phyloP scores from a whole-genome alignment of 345 rosid genomes.

The Kandelia obovata region DNA sequence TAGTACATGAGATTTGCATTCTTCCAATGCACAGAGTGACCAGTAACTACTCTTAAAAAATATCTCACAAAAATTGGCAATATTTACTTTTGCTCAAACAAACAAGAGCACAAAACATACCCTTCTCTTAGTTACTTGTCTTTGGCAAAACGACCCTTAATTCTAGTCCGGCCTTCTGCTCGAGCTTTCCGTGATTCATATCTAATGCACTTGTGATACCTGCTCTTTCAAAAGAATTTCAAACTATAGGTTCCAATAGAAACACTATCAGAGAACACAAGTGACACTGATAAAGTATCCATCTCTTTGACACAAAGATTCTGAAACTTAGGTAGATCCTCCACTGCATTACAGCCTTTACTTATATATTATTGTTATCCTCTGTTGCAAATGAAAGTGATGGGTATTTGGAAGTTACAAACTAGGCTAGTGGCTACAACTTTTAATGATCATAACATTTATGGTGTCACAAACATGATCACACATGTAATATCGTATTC shows the following conservation, averaged over 20 bases:
- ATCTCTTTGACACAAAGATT: neutral
- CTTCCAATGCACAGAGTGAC: neutral
- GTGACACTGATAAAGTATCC: neutral
- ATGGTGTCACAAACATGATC: no score
- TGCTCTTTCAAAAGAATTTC: slow-evolving; percentile 18
- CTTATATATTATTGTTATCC: neutral
- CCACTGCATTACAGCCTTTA: neutral
- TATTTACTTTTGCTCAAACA: neutral
- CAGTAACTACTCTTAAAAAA: no score
- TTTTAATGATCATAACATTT: no score
- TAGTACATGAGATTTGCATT: no score
- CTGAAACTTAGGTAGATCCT: neutral
- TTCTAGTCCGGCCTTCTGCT: slow-evolving; percentile 83
- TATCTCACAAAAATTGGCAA: no score
- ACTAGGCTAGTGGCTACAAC: no score
- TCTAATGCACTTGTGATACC: slow-evolving; percentile 78
- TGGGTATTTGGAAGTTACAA: no score
- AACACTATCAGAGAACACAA: neutral
- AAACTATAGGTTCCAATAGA: neutral
- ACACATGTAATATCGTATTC: no score
- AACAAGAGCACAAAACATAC: neutral
- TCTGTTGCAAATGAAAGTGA: neutral
- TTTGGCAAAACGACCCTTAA: slow-evolving; percentile 86
- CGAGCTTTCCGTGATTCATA: slow-evolving; percentile 81
- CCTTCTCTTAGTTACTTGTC: slow-evolving; percentile 35